These are phyloP conservation scores for Penicillium digitatum DNA, from an alignment of 2,329 filamentous ascomycete species.

Conservation along the genomic window DNA sequence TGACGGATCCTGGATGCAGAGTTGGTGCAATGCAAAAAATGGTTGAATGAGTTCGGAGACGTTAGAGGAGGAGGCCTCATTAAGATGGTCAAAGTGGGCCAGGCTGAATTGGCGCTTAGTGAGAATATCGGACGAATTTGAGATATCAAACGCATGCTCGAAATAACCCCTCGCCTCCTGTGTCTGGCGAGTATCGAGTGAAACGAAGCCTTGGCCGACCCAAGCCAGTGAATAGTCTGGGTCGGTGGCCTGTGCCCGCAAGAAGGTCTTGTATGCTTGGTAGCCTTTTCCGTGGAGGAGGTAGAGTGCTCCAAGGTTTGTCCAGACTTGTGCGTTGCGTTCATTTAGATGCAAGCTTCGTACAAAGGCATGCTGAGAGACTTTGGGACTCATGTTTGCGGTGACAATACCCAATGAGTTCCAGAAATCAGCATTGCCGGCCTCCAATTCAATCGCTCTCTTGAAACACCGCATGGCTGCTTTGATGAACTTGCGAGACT, in stretches of 20 bases:
- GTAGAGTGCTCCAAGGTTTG: conserved; percentile 83
- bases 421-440: conserved; percentile 94
- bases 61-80: conserved; percentile 51
- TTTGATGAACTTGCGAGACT: conserved; percentile 64
- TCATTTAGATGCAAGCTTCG: conserved; percentile 92
- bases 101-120: conserved; percentile 75
- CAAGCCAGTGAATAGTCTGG: conserved; percentile 91
- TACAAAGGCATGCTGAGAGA: conserved; percentile 90
- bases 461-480: conserved; percentile 90
- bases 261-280: conserved; percentile 87
- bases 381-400: conserved; percentile 75
- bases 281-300: conserved; percentile 76
- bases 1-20: conserved; percentile 65
- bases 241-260: conserved; percentile 85
- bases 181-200: conserved; percentile 67
- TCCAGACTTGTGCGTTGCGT: conserved; percentile 78
- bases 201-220: conserved; percentile 87
- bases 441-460: conserved; percentile 88
- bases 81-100: conserved; percentile 77
- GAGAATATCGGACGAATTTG: conserved; percentile 68
- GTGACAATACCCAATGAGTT: conserved; percentile 91
- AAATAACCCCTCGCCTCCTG: conserved; percentile 81
- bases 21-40: conserved; percentile 80
- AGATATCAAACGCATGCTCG: conserved; percentile 90
- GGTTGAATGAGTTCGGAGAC: conserved; percentile 70